Percentiles rank a stretch among this genome's conserved stretches.
Conservation (phyloP, 108 stramenopile genomes). For the Aurantiochytrium sp. region DNA sequence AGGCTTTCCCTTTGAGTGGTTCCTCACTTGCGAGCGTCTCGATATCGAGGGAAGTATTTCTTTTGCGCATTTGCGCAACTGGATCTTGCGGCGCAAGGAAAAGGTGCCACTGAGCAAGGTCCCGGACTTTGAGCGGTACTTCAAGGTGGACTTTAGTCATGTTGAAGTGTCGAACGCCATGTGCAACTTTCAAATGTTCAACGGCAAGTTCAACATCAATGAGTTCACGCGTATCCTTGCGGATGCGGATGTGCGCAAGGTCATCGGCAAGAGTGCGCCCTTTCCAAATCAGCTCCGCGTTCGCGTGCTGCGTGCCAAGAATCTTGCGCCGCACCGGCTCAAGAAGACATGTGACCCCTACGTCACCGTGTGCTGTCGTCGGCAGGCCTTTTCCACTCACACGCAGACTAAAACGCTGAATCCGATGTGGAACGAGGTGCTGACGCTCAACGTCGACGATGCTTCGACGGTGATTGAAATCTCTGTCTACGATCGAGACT, state of each 20-base stretch:
- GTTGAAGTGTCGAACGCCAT: neutral
- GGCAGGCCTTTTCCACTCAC: neutral
- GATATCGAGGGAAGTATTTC: neutral
- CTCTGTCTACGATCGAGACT: neutral
- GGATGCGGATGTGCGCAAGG: neutral
- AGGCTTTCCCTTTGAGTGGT: neutral
- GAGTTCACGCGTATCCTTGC: slow-evolving; percentile 1
- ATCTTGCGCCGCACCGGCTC: neutral
- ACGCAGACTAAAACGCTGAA: neutral
- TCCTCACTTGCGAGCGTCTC: neutral
- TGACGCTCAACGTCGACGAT: neutral
- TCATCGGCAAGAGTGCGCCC: neutral
- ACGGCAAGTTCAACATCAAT: slow-evolving; percentile 4
- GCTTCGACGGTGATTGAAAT: neutral
- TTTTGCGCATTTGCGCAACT: neutral
- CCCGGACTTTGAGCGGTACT: neutral
- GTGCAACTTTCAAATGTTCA: slow-evolving; percentile 8
- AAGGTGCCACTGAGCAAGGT: slow-evolving; percentile 15
- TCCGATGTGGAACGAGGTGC: slow-evolving; percentile 3
- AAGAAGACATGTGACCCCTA: slow-evolving; percentile 15
- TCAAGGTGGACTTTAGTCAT: neutral
- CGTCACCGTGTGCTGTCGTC: neutral
- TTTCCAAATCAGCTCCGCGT: slow-evolving; percentile 2
- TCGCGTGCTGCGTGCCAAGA: neutral
- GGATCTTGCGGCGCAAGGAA: neutral